Evolutionary conservation across 495 filamentous ascomycete genomes (phyloP).

Genomic region (Aspergillus carlsbadensis): DNA sequence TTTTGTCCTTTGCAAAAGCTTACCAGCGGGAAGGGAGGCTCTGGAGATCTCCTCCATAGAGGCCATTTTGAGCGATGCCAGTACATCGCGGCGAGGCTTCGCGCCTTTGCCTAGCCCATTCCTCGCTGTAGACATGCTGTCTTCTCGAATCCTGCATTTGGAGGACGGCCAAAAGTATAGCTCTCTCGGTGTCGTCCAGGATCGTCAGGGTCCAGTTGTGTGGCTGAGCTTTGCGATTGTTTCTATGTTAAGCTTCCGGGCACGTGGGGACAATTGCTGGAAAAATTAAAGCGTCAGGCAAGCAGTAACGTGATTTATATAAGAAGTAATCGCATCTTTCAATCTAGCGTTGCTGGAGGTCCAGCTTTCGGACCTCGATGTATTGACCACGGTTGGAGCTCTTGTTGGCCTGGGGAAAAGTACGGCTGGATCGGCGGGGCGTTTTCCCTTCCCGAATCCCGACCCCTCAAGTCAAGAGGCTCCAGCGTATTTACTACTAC

Average conservation of each 20-base stretch:
- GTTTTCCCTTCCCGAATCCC: constrained; percentile 16
- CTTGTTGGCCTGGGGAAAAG: constrained; percentile 13
- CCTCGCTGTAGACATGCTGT: constrained; percentile 63
- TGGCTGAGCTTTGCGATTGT: not conserved
- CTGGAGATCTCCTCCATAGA: constrained; percentile 74
- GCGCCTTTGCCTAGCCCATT: constrained; percentile 52
- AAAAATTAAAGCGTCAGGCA: not conserved
- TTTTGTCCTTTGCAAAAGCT: constrained; percentile 10
- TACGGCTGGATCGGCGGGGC: constrained; percentile 17
- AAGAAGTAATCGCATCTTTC: constrained; percentile 1
- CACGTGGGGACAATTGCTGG: constrained; percentile 4
- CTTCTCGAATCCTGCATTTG: constrained; percentile 32
- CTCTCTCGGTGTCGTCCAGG: not conserved
- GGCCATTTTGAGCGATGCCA: constrained; percentile 70
- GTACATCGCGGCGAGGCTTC: constrained; percentile 56
- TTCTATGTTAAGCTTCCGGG: constrained; percentile 7
- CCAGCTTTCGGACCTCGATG: not conserved
- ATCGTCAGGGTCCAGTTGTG: constrained; percentile 7
- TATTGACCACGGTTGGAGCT: not conserved
- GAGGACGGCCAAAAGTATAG: constrained; percentile 6
- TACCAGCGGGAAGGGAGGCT: constrained; percentile 78
- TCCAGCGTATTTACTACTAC: no score
- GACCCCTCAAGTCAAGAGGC: no score
- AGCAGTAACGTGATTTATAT: not conserved
- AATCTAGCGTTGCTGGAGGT: not conserved